phyloP scores from a whole-genome alignment of 129 eudicot genomes.

The Pseudognaphalium luteoalbum region DNA sequence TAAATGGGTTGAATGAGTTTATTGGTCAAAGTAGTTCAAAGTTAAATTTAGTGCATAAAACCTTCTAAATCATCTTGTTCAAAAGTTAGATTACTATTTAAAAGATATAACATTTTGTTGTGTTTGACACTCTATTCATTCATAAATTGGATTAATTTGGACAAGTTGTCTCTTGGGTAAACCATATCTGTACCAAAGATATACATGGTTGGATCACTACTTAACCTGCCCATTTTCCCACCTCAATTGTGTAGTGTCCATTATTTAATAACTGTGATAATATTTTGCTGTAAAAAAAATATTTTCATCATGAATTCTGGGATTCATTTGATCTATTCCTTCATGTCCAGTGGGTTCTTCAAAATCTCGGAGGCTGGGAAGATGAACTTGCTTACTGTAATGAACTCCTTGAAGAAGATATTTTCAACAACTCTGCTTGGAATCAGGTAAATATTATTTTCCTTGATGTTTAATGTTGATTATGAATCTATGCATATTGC shows the following conservation, averaged over 20 bases:
- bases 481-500: slow-evolving; percentile 1
- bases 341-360: slow-evolving; percentile 89
- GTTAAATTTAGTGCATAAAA: neutral
- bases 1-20: neutral
- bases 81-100: neutral
- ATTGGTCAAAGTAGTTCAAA: neutral
- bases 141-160: neutral
- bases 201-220: neutral
- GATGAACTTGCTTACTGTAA: slow-evolving; percentile 86
- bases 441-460: slow-evolving; percentile 66
- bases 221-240: neutral
- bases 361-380: slow-evolving; percentile 96
- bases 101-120: no score
- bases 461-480: neutral
- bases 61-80: neutral
- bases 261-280: neutral
- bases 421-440: slow-evolving; percentile 97
- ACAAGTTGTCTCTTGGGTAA: neutral
- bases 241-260: neutral
- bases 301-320: neutral
- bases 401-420: slow-evolving; percentile 71
- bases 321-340: slow-evolving; percentile 2
- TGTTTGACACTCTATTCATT: neutral
- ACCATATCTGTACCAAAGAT: neutral
- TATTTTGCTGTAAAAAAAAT: neutral